Evolutionary conservation across 441 rosid species (phyloP), one percentile per base, ranked within the genome.

Genomic region (Manihot esculenta): DNA sequence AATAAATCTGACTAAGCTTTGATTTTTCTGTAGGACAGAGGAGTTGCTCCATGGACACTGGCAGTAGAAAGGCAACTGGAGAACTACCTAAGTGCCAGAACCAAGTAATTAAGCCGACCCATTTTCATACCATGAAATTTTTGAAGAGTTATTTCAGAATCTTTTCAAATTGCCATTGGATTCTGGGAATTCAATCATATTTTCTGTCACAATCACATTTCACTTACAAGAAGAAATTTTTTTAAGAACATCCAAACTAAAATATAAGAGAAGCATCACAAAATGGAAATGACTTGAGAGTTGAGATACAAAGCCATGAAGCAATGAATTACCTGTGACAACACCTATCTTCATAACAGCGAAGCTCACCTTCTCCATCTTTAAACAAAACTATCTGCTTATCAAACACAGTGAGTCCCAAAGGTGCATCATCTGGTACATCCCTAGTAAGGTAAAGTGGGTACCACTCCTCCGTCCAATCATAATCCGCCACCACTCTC

Each of bases 381-480:
- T 76, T 89, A 49, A 82, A 94, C 85, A 94, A 76, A 49, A 92
- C 97, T 2, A 92, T 74, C 79, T 90, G 95, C 69, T 79, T 85
- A 76, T 92, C 97, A 71, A 79, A 94, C 42, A 94, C 97, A 55
- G 88, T 86, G 63, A 94, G 97, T 0, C 99, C 99, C 15, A 94
- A 74, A n/a, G 99, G 97, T 1, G 99, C 88, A 80, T 94, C 97
- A 44, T 90, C 90, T 0, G 99, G 97, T 0, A 94, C 81, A 76
- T 94, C 93, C 72, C 74, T 81, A 27, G 94, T 76, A n/a, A 94
- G 91, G 70, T 94, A 94, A 79, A 94, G 82, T 10, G 97, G 99
- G 71, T 94, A 94, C 97, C 99, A 90, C 47, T 94, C 98, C 74
- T 94, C 89, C 7, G 84, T 84, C 98, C 98, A 94, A 71, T 94